Evolutionary conservation across 2,329 filamentous ascomycete genomes (phyloP).

Genomic region (Zasmidium cellare): DNA sequence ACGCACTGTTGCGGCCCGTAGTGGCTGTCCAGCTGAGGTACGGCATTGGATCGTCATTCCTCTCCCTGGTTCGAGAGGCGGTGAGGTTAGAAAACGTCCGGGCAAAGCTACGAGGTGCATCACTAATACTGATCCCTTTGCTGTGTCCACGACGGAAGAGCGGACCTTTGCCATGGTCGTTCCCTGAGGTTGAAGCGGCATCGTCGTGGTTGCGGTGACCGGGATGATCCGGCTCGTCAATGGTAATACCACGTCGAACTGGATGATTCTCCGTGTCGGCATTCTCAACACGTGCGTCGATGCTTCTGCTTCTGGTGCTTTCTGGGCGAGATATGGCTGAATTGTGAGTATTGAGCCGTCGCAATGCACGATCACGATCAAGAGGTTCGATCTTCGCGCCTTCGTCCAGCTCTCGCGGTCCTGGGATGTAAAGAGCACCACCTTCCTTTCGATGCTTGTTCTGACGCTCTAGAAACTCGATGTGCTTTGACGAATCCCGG

Average conservation of each 20-base stretch:
- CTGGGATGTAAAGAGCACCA: slow-evolving; percentile 81
- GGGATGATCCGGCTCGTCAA: slow-evolving; percentile 62
- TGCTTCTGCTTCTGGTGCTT: neutral
- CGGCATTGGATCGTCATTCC: slow-evolving; percentile 65
- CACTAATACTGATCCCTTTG: slow-evolving; percentile 11
- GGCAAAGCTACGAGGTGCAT: slow-evolving; percentile 31
- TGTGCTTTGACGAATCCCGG: slow-evolving; percentile 65
- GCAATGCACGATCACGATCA: slow-evolving; percentile 45
- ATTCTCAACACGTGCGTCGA: slow-evolving; percentile 7
- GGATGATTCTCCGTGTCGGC: slow-evolving; percentile 38
- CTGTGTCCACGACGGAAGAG: slow-evolving; percentile 6
- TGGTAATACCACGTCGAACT: slow-evolving; percentile 61
- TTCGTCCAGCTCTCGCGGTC: slow-evolving; percentile 83
- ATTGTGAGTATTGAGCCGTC: slow-evolving; percentile 29
- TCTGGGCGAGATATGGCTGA: slow-evolving; percentile 5
- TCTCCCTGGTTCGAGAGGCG: slow-evolving; percentile 42
- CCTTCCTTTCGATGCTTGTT: slow-evolving; percentile 63
- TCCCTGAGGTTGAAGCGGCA: slow-evolving; percentile 21
- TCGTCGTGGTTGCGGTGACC: slow-evolving; percentile 25
- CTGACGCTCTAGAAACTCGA: slow-evolving; percentile 84
- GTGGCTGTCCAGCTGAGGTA: slow-evolving; percentile 96
- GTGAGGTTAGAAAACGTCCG: slow-evolving; percentile 62
- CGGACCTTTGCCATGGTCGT: slow-evolving; percentile 13
- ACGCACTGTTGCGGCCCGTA: slow-evolving; percentile 88
- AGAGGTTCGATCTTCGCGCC: slow-evolving; percentile 70